Conservation (phyloP, 2,329 filamentous ascomycete genomes). For the Lecanicillium sp. region DNA sequence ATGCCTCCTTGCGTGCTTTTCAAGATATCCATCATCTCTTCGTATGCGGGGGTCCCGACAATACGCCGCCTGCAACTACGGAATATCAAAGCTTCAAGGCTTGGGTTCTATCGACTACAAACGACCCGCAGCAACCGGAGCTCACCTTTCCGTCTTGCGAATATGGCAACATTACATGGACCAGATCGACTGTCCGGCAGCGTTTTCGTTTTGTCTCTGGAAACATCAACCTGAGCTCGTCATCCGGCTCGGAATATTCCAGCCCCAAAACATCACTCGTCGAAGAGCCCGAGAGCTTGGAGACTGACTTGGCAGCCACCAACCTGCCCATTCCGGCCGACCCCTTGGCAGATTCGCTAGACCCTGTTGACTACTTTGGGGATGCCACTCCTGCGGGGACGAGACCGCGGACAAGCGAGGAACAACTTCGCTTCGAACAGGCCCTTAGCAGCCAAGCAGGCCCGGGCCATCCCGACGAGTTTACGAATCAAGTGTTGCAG, state of each 20-base stretch:
- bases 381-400: constrained; percentile 15
- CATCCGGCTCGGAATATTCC: constrained; percentile 23
- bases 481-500: constrained; percentile 32
- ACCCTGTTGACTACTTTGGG: constrained; percentile 35
- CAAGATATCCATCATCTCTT: constrained; percentile 42
- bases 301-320: not conserved
- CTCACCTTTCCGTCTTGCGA: constrained; percentile 44
- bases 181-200: constrained; percentile 58
- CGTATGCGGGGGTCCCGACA: constrained; percentile 41
- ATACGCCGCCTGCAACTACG: constrained; percentile 26
- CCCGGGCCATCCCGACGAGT: constrained; percentile 30
- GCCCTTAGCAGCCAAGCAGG: constrained; percentile 1
- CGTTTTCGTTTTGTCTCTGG: constrained; percentile 62
- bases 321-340: not conserved
- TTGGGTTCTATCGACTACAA: constrained; percentile 55
- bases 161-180: constrained; percentile 63
- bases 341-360: constrained; percentile 18
- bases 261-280: constrained; percentile 20
- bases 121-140: constrained; percentile 43
- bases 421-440: constrained; percentile 2
- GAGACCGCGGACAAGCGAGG: constrained; percentile 13
- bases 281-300: constrained; percentile 12
- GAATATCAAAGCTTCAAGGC: constrained; percentile 58
- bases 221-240: constrained; percentile 23
- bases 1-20: constrained; percentile 54